These are phyloP conservation scores for Cladosporium sphaerospermum DNA, from an alignment of 2,329 filamentous ascomycete genomes.

Conservation along the genomic window DNA sequence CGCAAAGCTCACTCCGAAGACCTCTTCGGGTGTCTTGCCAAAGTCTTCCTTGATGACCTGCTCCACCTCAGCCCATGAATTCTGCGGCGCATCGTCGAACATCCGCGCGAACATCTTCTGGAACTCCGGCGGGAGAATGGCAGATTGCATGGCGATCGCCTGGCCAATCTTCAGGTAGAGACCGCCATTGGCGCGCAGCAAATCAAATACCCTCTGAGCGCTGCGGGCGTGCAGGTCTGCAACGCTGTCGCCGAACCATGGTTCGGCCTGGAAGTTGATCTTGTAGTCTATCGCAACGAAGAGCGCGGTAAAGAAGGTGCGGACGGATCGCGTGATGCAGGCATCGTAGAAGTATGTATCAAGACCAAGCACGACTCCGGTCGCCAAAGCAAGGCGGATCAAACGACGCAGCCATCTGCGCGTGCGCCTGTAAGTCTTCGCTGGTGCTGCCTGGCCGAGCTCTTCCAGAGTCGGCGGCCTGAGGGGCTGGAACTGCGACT, in stretches of 20 bases:
- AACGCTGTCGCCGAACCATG: slow-evolving; percentile 66
- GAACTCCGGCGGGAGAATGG: slow-evolving; percentile 86
- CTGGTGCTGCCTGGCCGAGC: slow-evolving; percentile 63
- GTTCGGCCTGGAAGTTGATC: slow-evolving; percentile 82
- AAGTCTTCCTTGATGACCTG: slow-evolving; percentile 84
- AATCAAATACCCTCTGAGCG: slow-evolving; percentile 72
- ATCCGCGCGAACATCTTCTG: slow-evolving; percentile 93
- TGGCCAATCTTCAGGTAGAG: slow-evolving; percentile 97
- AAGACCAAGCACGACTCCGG: slow-evolving; percentile 58
- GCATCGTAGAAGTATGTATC: slow-evolving; percentile 75
- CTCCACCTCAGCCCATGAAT: slow-evolving; percentile 79
- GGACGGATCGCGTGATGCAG: slow-evolving; percentile 67
- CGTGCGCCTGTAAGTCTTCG: slow-evolving; percentile 64
- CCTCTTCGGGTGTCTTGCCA: slow-evolving; percentile 73
- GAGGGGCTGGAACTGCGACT: slow-evolving; percentile 37
- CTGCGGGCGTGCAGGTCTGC: slow-evolving; percentile 75
- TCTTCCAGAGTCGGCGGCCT: slow-evolving; percentile 70
- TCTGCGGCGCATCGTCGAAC: slow-evolving; percentile 97
- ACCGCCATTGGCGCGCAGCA: slow-evolving; percentile 81
- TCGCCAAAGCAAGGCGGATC: slow-evolving; percentile 52
- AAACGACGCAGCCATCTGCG: slow-evolving; percentile 74
- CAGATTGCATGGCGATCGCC: slow-evolving; percentile 96
- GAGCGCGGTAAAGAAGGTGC: slow-evolving; percentile 74
- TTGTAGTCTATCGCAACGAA: slow-evolving; percentile 90
- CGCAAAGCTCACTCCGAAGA: slow-evolving; percentile 79